Evolutionary conservation across 2,329 filamentous ascomycete genomes (phyloP).

Genomic region (Chrysoporthe puriensis): DNA sequence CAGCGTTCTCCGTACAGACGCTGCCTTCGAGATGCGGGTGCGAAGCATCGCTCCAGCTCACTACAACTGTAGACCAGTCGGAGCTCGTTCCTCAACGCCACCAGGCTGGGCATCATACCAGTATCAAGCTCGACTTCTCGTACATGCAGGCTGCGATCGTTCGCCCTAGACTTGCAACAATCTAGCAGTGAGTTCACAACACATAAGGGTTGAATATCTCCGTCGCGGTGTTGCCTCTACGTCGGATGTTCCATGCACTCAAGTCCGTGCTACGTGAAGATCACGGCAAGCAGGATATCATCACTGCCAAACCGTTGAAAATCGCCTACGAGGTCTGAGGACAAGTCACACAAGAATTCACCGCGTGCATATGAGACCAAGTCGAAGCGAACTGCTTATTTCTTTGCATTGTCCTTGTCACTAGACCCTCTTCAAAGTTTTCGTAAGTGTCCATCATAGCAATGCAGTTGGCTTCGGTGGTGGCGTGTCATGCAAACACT

Average conservation of each 20-base stretch:
- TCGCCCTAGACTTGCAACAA: background rate
- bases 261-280: background rate
- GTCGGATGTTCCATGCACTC: background rate
- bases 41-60: background rate
- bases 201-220: background rate
- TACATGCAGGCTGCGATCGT: background rate
- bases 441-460: conserved; percentile 18
- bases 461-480: conserved; percentile 23
- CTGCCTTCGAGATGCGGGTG: background rate
- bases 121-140: background rate
- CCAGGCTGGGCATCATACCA: background rate
- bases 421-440: conserved; percentile 14
- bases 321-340: background rate
- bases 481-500: conserved; percentile 27
- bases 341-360: conserved; percentile 10
- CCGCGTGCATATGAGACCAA: background rate
- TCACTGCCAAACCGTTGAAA: background rate
- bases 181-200: background rate
- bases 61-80: background rate
- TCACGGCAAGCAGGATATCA: background rate
- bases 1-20: background rate
- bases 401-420: conserved; percentile 23
- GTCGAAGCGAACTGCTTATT: conserved; percentile 27
- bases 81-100: background rate
- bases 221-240: background rate